Evolutionary conservation across 306 rosid genomes (phyloP), one percentile per base, ranked within the genome.

Genomic region (Carpinus viminea): DNA sequence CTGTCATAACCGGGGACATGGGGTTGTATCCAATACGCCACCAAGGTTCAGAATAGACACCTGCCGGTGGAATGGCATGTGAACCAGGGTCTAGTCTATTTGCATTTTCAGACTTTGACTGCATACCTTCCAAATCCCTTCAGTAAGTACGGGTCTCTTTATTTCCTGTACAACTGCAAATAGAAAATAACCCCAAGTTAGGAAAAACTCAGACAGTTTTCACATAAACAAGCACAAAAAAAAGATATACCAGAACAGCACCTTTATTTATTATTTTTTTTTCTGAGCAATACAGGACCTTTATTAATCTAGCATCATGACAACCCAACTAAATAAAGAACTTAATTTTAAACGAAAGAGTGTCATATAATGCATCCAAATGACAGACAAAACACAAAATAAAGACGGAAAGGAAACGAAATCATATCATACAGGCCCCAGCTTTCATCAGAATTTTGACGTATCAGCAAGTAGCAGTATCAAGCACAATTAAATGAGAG

Each of bases 31-130:
- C 97, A 73, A 47, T 75, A 55, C 90, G 93, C 96, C 98, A 95
- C 99, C 99, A 95, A 59, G 96, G 98, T 84, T 95, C 98, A 28
- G 83, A 52, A 82, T 83, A 93, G 81, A 85, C 88, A 83, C 70
- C 54, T 26, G 80, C 26, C 2, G 90, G 87, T 34, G 87, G 89
- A 85, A 89, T 81, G 21, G 88, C 69, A 76, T 86, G 93, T 55
- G 86, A 83, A 89, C 85, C 90, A 52, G 89, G 73, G 73, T 83
- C 84, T n/a, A 79, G 79, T 65, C 51, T 88, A 73, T 89, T 88
- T 68, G 85, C 82, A 75, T 86, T 84, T 77, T 84, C 93, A 76
- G 96, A 81, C 82, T 91, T 90, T 38, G 96, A 83, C 85, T 86
- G 97, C 98, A 95, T 95, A 65, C 84, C 91, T 87, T 78, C 72